Evolutionary conservation across 768 basidiomycete genomes (phyloP), one percentile per base, ranked within the genome.

Genomic region (Melanogaster broomeanus): DNA sequence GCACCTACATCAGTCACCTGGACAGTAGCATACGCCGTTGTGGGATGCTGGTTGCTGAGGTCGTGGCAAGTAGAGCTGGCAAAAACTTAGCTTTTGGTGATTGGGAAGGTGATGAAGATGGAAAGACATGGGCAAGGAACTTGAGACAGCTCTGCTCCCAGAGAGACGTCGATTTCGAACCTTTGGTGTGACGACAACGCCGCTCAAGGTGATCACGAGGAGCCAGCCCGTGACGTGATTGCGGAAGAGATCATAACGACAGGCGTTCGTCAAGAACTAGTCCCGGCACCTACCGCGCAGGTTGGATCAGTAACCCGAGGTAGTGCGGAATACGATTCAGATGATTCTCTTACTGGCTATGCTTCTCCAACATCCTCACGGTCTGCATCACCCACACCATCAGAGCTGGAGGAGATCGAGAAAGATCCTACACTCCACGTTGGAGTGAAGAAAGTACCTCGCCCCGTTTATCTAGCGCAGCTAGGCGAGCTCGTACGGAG

Each of bases 31-130:
- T 97, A 18, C 85, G 96, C 4, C 79, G 86, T 22, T 89, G 93
- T 58, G 97, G 97, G 3, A 96, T 99, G 93, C 78, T 98, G 30
- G 84, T 83, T 1, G 96, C 90, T 1, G 96, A 99, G 69, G 74
- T 87, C 16, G 78, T 88, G 9, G 89, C 92, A 1, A 72, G 74
- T 6, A 73, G 74, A 24, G 75, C 76, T 13, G 79, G 83, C 6
- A 88, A 88, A 64, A 78, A 77, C 42, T 74, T 98, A 19, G 76
- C 83, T 51, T 98, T 99, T 57, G 85, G 81, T 0, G 83, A 79
- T 35, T 97, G 95, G 95, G 87, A 89, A 8, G 92, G 88, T 1
- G 79, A 83, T 1, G 85, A 82, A 4, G 74, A 80, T 24, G 86
- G 82, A 8, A 83, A 77, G 53, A 70, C 64, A 19, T 91, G 90